These are phyloP conservation scores for Patellifolia procumbens DNA, from an alignment of 179 eudicot genomes.

Conservation along the genomic window DNA sequence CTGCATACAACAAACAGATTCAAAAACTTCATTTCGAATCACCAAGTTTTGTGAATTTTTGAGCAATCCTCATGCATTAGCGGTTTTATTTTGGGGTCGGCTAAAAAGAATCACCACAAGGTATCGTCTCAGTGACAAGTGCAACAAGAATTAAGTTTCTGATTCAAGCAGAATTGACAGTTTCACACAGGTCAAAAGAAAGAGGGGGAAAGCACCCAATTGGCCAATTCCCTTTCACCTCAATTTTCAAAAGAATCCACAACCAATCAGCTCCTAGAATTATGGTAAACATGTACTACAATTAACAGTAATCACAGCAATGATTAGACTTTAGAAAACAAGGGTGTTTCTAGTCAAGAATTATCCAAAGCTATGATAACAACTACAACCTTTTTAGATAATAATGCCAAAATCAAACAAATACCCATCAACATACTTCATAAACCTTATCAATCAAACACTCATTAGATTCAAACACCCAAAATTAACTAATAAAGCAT, in stretches of 20 bases:
- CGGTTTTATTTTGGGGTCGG: too few species aligned
- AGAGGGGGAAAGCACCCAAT: background rate
- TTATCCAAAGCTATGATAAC: constrained; percentile 19
- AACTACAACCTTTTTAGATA: constrained; percentile 14
- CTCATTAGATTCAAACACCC: background rate
- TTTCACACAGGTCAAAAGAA: background rate
- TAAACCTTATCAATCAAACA: constrained; percentile 2
- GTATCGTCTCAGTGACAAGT: too few species aligned
- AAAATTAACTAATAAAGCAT: background rate
- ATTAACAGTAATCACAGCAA: constrained; percentile 20
- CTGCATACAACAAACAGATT: background rate
- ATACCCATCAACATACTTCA: constrained; percentile 11
- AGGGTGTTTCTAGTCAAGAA: constrained; percentile 2
- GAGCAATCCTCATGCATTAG: background rate
- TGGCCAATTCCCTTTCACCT: too few species aligned
- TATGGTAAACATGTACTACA: constrained; percentile 9
- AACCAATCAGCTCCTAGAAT: constrained; percentile 18
- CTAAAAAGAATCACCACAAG: too few species aligned
- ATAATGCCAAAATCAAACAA: constrained; percentile 22
- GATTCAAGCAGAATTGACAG: background rate
- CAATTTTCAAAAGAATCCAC: constrained; percentile 3
- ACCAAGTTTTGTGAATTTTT: background rate
- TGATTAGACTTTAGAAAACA: constrained; percentile 14
- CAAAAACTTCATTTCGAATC: background rate
- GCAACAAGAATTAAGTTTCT: too few species aligned